Base-by-base conservation (phyloP, 2,329 filamentous ascomycete species). In the Plectosphaerella sp. region DNA sequence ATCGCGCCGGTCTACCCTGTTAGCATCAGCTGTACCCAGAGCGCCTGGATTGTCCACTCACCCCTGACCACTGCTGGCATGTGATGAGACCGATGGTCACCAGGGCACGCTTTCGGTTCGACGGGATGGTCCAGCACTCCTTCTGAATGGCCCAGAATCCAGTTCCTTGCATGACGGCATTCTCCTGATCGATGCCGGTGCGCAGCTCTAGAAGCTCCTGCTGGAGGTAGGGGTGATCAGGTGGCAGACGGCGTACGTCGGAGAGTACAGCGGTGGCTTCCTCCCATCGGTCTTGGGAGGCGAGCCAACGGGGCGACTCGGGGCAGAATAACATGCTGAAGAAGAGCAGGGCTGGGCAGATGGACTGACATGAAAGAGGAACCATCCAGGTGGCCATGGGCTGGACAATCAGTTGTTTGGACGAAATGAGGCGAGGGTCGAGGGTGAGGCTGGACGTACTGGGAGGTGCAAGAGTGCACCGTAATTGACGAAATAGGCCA, bases 401-500 rank as follows among this genome's bases (percentile, higher is more conserved):
- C 10, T 22, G 22, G 22, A 22, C 3, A 22, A 5, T 22, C 22
- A 22, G n/a, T n/a, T n/a, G n/a, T n/a, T n/a, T n/a, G n/a, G n/a
- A n/a, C n/a, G n/a, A n/a, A n/a, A n/a, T n/a, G n/a, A n/a, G n/a
- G n/a, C n/a, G 22, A 22, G 5, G 22, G 22, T 22, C 5, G 22
- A n/a, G 22, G 22, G 22, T 3, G 22, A 22, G 22, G 22, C 5
- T 22, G 22, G 22, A 22, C 22, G 22, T 3, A 22, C 22, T 22
- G 37, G 37, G 7, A 73, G 54, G 73, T 66, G 61, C 1, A 76
- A 62, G 5, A 77, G 69, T 1, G 73, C 66, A 18, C 77, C 78
- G 55, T 79, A 80, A 62, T 80, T 79, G 60, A 79, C 74, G 70
- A 76, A 79, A 56, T 78, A 80, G 1, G 75, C 74, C 25, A 77